Evolutionary conservation across 2,329 filamentous ascomycete genomes (phyloP), one percentile per base, ranked within the genome.

Genomic region (Lasiodiplodia hormozganensis): DNA sequence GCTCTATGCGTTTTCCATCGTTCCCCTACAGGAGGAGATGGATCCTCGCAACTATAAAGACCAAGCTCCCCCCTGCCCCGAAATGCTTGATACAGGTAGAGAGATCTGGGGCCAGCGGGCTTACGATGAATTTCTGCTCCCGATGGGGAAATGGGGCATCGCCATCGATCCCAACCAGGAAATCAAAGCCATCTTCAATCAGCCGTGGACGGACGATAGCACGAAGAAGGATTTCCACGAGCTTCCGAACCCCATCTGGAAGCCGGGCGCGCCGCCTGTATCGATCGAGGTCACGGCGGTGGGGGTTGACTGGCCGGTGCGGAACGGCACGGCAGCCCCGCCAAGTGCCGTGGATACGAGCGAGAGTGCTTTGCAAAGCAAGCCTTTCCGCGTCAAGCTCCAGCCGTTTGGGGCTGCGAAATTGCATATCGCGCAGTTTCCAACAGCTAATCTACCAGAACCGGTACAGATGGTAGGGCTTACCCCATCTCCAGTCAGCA

Each of bases 371-470:
- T 8, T 16, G 36, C 18, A 34, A 23, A 34, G 62, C 1, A 18
- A 18, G 52, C 23, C 49, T 12, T 40, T 54, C 34, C 43, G 51
- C 4, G 12, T 25, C 34, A n/a, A 23, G 11, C 47, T 65, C 51
- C 34, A 14, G 2, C 62, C 62, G 6, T 65, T 28, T n/a, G 62
- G 49, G 4, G 43, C 49, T 14, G 62, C 62, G 2, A 65, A 49
- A n/a, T 5, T 65, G 49, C 49, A 56, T 11, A 56, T 65, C 8
- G 62, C 62, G 5, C 62, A 65, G 36, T 65, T 65, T n/a, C 62
- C 62, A 7, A 21, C 14, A 2, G 36, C 43, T 6, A 12, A 23
- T 40, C 25, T 56, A 1, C 40, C 36, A 34, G 10, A 14, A 25
- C 8, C 31, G 31, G 31, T 10, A 34, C 7, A 34, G 7, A 10